Conservation (phyloP, 257 asterid species). For the Penstemon davidsonii region DNA sequence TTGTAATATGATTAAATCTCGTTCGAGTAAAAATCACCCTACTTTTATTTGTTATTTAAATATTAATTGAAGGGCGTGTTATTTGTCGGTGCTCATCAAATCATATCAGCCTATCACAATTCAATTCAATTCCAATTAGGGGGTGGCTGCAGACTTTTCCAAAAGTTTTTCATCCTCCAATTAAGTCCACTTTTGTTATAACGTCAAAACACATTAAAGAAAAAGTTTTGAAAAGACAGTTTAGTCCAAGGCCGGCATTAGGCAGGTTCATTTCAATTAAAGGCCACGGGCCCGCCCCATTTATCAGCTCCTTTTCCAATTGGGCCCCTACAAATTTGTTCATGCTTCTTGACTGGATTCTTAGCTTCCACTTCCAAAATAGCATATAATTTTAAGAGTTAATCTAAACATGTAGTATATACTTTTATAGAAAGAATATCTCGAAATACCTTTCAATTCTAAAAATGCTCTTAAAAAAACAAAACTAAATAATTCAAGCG, state of each 20-base stretch:
- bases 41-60: background rate
- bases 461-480: no score
- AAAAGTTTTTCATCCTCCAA: background rate
- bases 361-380: conserved; percentile 13
- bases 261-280: conserved; percentile 6
- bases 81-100: conserved; percentile 22
- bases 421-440: no score
- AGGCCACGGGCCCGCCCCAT: conserved; percentile 51
- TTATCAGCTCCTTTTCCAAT: conserved; percentile 25
- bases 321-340: conserved; percentile 40
- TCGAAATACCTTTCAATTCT: no score
- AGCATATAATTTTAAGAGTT: background rate
- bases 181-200: background rate
- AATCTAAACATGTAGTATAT: no score
- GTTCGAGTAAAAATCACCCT: no score
- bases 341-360: conserved; percentile 19
- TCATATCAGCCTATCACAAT: background rate
- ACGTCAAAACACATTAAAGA: background rate
- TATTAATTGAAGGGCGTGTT: conserved; percentile 2
- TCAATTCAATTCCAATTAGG: background rate
- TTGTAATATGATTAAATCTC: no score
- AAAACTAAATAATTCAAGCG: no score
- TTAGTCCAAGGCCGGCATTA: conserved; percentile 35
- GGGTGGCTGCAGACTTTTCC: background rate
- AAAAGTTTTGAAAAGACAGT: conserved; percentile 39